These are phyloP conservation scores for Escallonia rubra DNA, from an alignment of 129 eudicot genomes.

Conservation along the genomic window DNA sequence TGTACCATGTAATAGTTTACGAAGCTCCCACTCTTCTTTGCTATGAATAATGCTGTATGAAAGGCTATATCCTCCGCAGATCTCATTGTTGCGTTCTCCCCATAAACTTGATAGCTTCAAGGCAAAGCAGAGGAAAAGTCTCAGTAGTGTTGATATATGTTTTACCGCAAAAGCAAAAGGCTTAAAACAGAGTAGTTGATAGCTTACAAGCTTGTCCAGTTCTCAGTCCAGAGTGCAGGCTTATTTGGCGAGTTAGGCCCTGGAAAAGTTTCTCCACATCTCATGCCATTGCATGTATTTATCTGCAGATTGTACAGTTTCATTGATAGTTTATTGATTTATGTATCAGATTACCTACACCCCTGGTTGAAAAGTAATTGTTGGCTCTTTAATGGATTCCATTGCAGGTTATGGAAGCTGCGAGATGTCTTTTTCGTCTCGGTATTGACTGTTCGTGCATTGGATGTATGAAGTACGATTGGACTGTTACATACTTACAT, in stretches of 20 bases:
- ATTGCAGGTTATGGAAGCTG: neutral
- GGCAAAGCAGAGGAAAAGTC: neutral
- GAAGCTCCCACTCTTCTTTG: slow-evolving; percentile 75
- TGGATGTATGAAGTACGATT: neutral
- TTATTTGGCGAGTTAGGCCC: slow-evolving; percentile 89
- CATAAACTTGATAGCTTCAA: slow-evolving; percentile 66
- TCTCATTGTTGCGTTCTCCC: slow-evolving; percentile 44
- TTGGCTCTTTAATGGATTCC: neutral
- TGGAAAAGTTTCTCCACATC: slow-evolving; percentile 72
- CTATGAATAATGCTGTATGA: slow-evolving; percentile 59
- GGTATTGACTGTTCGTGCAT: neutral
- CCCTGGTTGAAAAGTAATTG: neutral
- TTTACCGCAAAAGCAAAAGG: neutral
- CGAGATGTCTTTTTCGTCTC: slow-evolving; percentile 1
- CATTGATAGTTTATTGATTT: too few species aligned
- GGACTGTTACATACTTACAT: too few species aligned
- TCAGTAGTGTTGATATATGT: neutral
- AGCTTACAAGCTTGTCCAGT: slow-evolving; percentile 81
- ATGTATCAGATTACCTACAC: too few species aligned
- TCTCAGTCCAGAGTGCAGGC: slow-evolving; percentile 88
- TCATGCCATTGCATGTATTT: slow-evolving; percentile 82
- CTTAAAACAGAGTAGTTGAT: neutral
- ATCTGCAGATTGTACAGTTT: slow-evolving; percentile 39
- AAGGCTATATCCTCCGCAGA: slow-evolving; percentile 74
- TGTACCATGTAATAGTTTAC: slow-evolving; percentile 86